Evolutionary conservation across 371 early-diverging fungal genomes (phyloP).

Genomic region (Smittium culicis): DNA sequence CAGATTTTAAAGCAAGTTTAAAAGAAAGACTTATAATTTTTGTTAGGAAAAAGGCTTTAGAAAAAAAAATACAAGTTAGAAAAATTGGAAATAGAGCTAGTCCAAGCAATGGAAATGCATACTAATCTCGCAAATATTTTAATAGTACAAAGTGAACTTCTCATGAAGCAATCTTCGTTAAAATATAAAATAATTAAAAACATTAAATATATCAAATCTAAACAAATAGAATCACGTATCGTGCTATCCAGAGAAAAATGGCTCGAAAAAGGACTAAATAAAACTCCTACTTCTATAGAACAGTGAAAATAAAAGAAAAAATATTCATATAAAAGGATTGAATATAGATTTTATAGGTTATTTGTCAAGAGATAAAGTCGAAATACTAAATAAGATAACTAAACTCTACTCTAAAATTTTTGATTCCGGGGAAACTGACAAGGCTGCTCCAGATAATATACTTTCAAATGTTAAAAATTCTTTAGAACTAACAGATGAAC

Average conservation of each 20-base stretch:
- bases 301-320: not conserved
- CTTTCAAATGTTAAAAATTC: not conserved
- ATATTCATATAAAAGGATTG: not conserved
- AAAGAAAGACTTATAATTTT: too few species aligned
- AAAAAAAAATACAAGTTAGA: too few species aligned
- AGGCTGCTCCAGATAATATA: not conserved
- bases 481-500: not conserved
- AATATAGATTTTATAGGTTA: not conserved
- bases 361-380: not conserved
- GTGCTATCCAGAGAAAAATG: conserved; percentile 1
- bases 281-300: not conserved
- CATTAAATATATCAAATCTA: too few species aligned
- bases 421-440: not conserved
- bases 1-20: too few species aligned
- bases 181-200: too few species aligned
- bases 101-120: too few species aligned
- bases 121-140: too few species aligned
- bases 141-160: too few species aligned
- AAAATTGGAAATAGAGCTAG: too few species aligned
- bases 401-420: not conserved
- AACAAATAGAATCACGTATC: not conserved
- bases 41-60: too few species aligned
- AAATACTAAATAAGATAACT: not conserved
- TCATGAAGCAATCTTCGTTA: too few species aligned
- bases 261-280: not conserved